Percentiles rank a stretch among this genome's conserved stretches.
phyloP scores from a whole-genome alignment of 2,329 filamentous ascomycete species.

The Zymoseptoria ardabiliae region DNA sequence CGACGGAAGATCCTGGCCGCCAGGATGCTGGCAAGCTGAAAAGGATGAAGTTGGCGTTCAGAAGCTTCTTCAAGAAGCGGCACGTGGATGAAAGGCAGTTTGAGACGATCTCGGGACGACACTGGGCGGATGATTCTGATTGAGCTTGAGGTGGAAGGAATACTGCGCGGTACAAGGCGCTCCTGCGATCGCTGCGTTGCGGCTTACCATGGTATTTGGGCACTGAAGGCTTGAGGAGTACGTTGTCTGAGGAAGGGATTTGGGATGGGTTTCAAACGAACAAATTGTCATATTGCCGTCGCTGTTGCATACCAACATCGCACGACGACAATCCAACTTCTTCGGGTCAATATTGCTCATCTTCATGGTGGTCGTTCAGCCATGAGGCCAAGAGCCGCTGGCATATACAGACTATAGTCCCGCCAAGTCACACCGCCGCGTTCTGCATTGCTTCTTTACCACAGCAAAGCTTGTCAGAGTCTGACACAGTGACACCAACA shows the following conservation, averaged over 20 bases:
- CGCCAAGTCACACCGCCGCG: neutral
- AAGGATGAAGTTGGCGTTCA: neutral
- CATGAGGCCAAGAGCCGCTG: too few relatives aligned
- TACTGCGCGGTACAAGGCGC: neutral
- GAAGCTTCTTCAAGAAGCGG: neutral
- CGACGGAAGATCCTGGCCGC: neutral
- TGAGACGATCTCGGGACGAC: neutral
- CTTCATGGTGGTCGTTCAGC: too few relatives aligned
- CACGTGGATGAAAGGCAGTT: neutral
- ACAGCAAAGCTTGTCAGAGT: neutral
- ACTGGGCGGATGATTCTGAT: neutral
- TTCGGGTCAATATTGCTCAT: too few relatives aligned
- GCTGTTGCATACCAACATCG: too few relatives aligned
- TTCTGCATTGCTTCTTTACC: neutral
- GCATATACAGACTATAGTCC: too few relatives aligned
- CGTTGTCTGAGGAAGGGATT: neutral
- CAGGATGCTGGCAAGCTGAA: neutral
- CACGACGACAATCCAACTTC: too few relatives aligned
- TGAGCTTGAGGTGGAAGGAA: neutral
- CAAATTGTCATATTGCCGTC: too few relatives aligned
- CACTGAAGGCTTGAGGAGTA: neutral
- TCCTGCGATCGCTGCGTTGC: neutral
- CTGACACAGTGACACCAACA: neutral
- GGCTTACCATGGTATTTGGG: neutral
- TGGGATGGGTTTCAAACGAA: neutral